phyloP scores from a whole-genome alignment of 305 asterid species.

The Salvia sclarea region DNA sequence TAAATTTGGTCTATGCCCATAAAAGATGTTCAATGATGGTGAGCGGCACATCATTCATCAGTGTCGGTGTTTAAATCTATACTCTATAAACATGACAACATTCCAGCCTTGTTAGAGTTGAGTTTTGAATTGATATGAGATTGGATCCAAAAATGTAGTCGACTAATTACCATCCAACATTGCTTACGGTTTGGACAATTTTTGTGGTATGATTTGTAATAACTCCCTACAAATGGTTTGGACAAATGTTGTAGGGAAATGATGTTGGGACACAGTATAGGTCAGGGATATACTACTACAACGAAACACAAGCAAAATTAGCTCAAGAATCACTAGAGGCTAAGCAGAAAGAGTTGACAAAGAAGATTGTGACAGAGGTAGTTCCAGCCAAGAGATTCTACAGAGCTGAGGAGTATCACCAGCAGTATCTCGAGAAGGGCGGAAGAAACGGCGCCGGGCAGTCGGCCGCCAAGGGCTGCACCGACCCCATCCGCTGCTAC shows the following conservation, averaged over 20 bases:
- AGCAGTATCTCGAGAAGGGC: slow-evolving; percentile 89
- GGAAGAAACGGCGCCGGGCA: slow-evolving; percentile 59
- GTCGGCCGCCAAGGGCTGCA: slow-evolving; percentile 85
- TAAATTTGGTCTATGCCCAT: no score
- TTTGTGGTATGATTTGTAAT: neutral
- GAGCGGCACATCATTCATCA: no score
- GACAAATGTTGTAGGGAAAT: slow-evolving; percentile 42
- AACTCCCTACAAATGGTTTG: neutral
- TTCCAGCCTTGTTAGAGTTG: neutral
- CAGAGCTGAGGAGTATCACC: slow-evolving; percentile 87
- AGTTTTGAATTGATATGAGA: neutral
- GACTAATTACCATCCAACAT: no score
- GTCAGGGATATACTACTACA: slow-evolving; percentile 79
- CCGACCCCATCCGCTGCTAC: slow-evolving; percentile 80
- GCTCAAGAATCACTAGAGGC: slow-evolving; percentile 70
- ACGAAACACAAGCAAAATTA: slow-evolving; percentile 54
- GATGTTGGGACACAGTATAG: slow-evolving; percentile 82
- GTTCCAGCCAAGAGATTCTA: slow-evolving; percentile 77
- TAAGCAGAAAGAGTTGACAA: slow-evolving; percentile 52
- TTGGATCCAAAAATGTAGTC: neutral
- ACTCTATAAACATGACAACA: no score
- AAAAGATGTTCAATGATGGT: no score
- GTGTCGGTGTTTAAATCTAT: no score
- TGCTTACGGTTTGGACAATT: neutral
- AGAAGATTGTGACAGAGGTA: slow-evolving; percentile 65